phyloP scores from a whole-genome alignment of 441 rosid genomes.

The Pelargonium australe region DNA sequence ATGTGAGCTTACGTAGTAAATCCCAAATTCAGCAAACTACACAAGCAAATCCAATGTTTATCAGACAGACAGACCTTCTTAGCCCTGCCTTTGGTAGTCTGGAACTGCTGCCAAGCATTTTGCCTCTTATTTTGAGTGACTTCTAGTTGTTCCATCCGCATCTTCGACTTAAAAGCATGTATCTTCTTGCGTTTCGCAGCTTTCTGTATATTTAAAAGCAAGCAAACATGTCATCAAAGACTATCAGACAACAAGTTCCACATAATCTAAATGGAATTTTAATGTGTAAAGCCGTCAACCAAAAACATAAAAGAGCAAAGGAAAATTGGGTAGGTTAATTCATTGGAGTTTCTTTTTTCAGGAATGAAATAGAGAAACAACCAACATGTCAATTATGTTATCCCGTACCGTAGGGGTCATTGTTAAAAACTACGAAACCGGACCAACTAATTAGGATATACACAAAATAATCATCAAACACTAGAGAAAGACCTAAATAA shows the following conservation, averaged over 20 bases:
- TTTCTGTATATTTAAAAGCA: constrained; percentile 41
- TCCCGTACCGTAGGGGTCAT: background rate
- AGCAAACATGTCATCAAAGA: background rate
- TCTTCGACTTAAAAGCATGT: constrained; percentile 92
- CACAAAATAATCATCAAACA: background rate
- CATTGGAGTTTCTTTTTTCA: too few relatives aligned
- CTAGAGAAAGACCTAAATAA: background rate
- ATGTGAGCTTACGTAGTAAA: too few relatives aligned
- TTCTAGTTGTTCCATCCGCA: constrained; percentile 81
- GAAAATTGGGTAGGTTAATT: too few relatives aligned
- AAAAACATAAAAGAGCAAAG: too few relatives aligned
- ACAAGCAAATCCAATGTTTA: background rate
- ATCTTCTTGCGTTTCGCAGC: constrained; percentile 89
- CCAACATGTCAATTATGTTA: background rate
- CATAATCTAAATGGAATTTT: too few relatives aligned
- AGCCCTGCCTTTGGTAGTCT: constrained; percentile 87
- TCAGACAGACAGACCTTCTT: constrained; percentile 54
- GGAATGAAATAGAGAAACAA: too few relatives aligned
- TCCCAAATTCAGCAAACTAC: too few relatives aligned
- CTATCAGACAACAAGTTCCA: too few relatives aligned
- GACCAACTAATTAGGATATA: background rate
- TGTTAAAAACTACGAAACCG: too few relatives aligned
- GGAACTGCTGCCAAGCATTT: constrained; percentile 99
- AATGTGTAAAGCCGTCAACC: too few relatives aligned
- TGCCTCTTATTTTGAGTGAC: constrained; percentile 83